Evolutionary conservation across 768 basidiomycete species (phyloP).

Genomic region (Xerocomus brunneocitrinus): DNA sequence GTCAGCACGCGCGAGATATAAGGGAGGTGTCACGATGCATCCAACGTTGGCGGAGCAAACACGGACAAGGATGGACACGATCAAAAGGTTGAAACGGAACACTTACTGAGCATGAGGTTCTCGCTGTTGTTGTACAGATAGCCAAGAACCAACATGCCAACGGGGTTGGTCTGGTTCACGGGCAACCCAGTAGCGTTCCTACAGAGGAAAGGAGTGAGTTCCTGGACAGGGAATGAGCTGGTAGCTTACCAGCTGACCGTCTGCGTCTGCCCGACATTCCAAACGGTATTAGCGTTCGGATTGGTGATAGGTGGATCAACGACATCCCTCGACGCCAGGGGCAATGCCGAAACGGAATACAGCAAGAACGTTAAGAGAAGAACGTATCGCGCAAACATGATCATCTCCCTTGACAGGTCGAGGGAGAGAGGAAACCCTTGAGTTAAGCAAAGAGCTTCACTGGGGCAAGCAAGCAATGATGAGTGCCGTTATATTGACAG

Average conservation of each 20-base stretch:
- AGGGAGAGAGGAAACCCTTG: constrained; percentile 17
- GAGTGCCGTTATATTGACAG: constrained; percentile 12
- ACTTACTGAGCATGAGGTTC: constrained; percentile 29
- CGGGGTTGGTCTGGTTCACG: constrained; percentile 26
- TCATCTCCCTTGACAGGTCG: constrained; percentile 9
- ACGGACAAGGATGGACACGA: background rate
- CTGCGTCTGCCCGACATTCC: constrained; percentile 40
- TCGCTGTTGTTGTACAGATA: constrained; percentile 26
- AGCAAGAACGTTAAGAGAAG: constrained; percentile 20
- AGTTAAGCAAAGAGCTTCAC: constrained; percentile 13
- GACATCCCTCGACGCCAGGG: constrained; percentile 40
- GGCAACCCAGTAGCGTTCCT: constrained; percentile 23
- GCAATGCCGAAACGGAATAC: constrained; percentile 27
- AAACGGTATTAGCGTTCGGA: constrained; percentile 39
- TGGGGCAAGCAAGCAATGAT: background rate
- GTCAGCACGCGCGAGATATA: constrained; percentile 6
- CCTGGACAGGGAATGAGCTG: constrained; percentile 16
- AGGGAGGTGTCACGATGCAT: background rate
- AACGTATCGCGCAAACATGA: constrained; percentile 24
- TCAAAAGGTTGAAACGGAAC: background rate
- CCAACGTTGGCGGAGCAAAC: background rate
- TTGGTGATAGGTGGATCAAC: constrained; percentile 45
- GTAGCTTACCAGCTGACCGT: constrained; percentile 48
- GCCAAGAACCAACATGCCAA: constrained; percentile 30
- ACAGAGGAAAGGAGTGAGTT: constrained; percentile 28